These are phyloP conservation scores for Stenocarpella maydis DNA, from an alignment of 2,329 filamentous ascomycete species.

Conservation along the genomic window DNA sequence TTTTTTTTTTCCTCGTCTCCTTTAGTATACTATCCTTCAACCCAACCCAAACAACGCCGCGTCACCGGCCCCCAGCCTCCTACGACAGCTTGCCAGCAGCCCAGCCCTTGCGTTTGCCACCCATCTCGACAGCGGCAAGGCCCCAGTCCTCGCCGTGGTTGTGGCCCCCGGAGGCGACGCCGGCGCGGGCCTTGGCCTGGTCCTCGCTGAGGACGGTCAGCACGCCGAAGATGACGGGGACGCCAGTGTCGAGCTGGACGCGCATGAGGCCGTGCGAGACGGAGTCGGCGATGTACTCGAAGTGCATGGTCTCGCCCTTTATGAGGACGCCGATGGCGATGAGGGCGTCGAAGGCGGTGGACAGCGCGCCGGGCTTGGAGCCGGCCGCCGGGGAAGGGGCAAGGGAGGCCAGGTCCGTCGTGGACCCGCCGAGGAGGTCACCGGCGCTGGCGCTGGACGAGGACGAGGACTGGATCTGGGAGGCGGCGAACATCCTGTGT, in stretches of 20 bases:
- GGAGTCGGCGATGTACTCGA: conserved; percentile 95
- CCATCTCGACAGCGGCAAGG: conserved; percentile 91
- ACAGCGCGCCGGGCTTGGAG: conserved; percentile 48
- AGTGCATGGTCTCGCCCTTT: conserved; percentile 99
- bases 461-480: conserved; percentile 80
- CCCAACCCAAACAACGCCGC: neutral
- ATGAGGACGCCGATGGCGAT: conserved; percentile 96
- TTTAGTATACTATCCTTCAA: neutral
- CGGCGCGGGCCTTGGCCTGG: conserved; percentile 86
- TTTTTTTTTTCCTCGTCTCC: too few relatives aligned
- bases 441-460: conserved; percentile 67
- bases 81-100: conserved; percentile 69
- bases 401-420: conserved; percentile 70
- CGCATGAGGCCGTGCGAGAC: conserved; percentile 94
- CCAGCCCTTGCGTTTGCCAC: conserved; percentile 87
- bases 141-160: conserved; percentile 99
- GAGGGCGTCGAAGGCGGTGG: conserved; percentile 85
- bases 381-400: conserved; percentile 32
- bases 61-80: neutral
- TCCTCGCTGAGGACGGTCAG: conserved; percentile 89
- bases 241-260: conserved; percentile 85
- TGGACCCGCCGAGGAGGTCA: conserved; percentile 76
- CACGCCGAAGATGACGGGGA: conserved; percentile 91
- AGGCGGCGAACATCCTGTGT: conserved; percentile 74
- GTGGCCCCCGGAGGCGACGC: conserved; percentile 73